Base-by-base conservation (phyloP, 192 early-diverging fungal species). In the Coemansia aciculifera region DNA sequence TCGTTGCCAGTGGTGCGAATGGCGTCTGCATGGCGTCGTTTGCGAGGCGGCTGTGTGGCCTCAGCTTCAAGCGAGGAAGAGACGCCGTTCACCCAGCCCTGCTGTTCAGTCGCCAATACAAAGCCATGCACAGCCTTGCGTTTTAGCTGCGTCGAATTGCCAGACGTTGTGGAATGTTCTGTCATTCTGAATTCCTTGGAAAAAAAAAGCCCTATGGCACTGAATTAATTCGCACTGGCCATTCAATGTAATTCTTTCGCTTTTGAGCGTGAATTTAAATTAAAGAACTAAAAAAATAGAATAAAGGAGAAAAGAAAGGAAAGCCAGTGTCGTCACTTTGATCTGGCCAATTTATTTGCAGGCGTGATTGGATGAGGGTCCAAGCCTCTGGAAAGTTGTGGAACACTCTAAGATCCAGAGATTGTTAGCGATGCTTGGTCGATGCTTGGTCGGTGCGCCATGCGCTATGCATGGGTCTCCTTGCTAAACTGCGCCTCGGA, bases 11-110 rank as follows among this genome's bases (percentile, higher is more conserved):
- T 23, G 27, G 13, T 31, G 31, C 27, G 24, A 29, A 32, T 32
- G 6, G 36, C 54, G 15, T 5, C 29, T 57, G 54, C 54, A 57
- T 57, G 54, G 54, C 54, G 54, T 57, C 54, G 54, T 57, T 57
- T 57, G 4, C 54, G 54, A 6, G 54, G 54, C 54, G 31, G 54
- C 17, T 57, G 54, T 4, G 13, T 54, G 51, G 51, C 51, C 24
- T 27, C 51, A 29, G 11, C 11, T 54, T 54, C 24, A 29, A 29
- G 51, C 24, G 51, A 4, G 31, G 29, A 3, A 7, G 29, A 5
- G 29, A 17, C 54, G 54, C 54, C 15, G 54, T 57, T 29, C 29
- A 8, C 1, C 54, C 54, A 57, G 54, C 54, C 54, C 31, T 57
- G 51, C 27, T 54, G 24, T 19, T 31, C 51, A 31, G 24, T 54